Conservation (phyloP, 768 basidiomycete genomes). For the Mycena venus region DNA sequence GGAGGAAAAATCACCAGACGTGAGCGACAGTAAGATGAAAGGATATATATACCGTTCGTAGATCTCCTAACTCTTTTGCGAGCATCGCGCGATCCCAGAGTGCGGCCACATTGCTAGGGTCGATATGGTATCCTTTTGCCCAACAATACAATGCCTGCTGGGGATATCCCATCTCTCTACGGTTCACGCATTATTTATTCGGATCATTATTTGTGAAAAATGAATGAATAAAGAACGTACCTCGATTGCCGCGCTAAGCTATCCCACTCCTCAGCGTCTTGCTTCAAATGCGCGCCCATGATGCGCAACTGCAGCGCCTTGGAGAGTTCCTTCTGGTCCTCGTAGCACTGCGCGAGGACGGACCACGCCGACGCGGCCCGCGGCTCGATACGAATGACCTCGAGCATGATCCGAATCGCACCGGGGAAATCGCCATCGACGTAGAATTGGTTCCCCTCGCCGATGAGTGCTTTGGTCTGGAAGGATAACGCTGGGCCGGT, state of each 20-base stretch:
- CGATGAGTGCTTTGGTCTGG: constrained; percentile 81
- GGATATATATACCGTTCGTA: constrained; percentile 66
- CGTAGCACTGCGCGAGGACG: constrained; percentile 87
- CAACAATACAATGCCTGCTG: constrained; percentile 96
- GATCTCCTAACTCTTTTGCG: constrained; percentile 81
- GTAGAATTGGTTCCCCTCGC: constrained; percentile 90
- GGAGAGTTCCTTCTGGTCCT: constrained; percentile 75
- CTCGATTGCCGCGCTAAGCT: constrained; percentile 80
- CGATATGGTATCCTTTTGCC: constrained; percentile 81
- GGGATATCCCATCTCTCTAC: constrained; percentile 75
- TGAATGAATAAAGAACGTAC: constrained; percentile 49
- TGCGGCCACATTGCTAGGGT: constrained; percentile 86
- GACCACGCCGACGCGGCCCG: constrained; percentile 88
- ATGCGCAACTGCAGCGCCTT: constrained; percentile 88
- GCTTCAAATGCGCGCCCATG: constrained; percentile 90
- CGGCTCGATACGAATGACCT: constrained; percentile 95
- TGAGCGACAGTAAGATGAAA: neutral
- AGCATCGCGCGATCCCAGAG: constrained; percentile 92
- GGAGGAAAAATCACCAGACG: neutral
- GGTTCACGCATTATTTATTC: neutral
- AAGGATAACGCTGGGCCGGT: constrained; percentile 72
- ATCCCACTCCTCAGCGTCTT: constrained; percentile 91
- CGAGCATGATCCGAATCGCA: constrained; percentile 86
- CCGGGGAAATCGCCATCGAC: constrained; percentile 75
- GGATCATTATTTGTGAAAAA: neutral